Conservation (phyloP, 768 basidiomycete species). For the Podaxis sp. region DNA sequence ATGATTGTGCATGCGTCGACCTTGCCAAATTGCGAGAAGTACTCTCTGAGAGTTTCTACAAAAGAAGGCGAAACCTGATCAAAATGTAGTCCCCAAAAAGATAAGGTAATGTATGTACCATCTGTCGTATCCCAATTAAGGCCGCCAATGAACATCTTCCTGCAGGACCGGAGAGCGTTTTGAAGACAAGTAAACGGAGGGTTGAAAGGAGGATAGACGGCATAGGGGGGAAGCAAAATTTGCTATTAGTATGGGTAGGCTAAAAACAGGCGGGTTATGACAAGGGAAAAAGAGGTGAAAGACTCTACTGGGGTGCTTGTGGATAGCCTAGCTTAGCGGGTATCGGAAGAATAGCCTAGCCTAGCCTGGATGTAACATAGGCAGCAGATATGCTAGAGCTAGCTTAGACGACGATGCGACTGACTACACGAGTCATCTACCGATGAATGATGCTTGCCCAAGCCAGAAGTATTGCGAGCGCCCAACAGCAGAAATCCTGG, state of each 20-base stretch:
- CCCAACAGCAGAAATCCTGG: constrained; percentile 14
- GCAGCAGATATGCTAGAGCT: constrained; percentile 69
- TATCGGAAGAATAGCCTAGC: constrained; percentile 41
- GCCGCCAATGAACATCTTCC: constrained; percentile 99
- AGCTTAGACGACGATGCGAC: constrained; percentile 58
- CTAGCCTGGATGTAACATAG: constrained; percentile 74
- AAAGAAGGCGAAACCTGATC: constrained; percentile 32
- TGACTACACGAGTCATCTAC: constrained; percentile 59
- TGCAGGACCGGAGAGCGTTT: constrained; percentile 39
- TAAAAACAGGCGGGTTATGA: constrained; percentile 64
- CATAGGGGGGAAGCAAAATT: constrained; percentile 47
- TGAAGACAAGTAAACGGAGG: constrained; percentile 16
- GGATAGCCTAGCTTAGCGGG: constrained; percentile 25
- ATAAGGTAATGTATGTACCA: constrained; percentile 63
- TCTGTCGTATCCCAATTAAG: constrained; percentile 99
- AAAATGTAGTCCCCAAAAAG: constrained; percentile 33
- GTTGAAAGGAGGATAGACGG: constrained; percentile 25
- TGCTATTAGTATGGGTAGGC: constrained; percentile 82
- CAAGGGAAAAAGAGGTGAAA: constrained; percentile 53
- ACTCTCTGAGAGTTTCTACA: constrained; percentile 74
- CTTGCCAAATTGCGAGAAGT: constrained; percentile 95
- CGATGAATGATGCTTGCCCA: constrained; percentile 32
- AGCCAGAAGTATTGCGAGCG: constrained; percentile 18
- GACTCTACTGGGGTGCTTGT: constrained; percentile 73
- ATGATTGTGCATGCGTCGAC: constrained; percentile 99